Percentiles rank a stretch among this genome's conserved stretches.
Evolutionary conservation across 768 basidiomycete genomes (phyloP).

Genomic region (Lactarius akahatsu): DNA sequence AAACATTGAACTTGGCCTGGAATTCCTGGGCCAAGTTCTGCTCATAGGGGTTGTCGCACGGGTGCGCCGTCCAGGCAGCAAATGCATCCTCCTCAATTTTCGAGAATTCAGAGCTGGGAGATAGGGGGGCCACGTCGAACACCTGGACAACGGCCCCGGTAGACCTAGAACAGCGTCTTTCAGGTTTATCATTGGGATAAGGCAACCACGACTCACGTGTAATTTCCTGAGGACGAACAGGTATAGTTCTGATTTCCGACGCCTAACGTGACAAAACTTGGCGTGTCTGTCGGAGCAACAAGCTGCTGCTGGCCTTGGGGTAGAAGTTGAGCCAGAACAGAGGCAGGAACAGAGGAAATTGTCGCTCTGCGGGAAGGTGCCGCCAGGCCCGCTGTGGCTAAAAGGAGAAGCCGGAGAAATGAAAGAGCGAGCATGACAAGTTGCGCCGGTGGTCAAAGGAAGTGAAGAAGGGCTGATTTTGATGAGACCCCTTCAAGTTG

Average conservation of each 20-base stretch:
- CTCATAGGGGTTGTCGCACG: background rate
- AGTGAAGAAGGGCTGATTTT: background rate
- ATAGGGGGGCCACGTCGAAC: background rate
- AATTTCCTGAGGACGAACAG: slow-evolving; percentile 1
- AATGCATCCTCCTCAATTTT: background rate
- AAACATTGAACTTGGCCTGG: background rate
- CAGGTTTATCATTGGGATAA: background rate
- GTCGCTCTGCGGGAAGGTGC: background rate
- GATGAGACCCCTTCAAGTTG: background rate
- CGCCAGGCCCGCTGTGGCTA: background rate
- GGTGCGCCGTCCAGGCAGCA: background rate
- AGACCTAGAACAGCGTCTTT: background rate
- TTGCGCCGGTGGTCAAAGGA: background rate
- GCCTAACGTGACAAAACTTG: background rate
- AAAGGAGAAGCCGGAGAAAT: background rate
- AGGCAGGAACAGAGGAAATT: background rate
- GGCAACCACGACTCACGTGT: background rate
- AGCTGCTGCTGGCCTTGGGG: background rate
- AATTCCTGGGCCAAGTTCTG: background rate
- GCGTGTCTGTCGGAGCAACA: background rate
- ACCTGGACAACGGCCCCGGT: background rate
- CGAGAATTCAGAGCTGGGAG: background rate
- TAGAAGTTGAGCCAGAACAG: background rate
- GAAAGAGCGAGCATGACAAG: slow-evolving; percentile 6
- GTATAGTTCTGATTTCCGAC: slow-evolving; percentile 19